Evolutionary conservation across 164 flowering plant genomes (phyloP).

Genomic region (Chloranthus sessilifolius): DNA sequence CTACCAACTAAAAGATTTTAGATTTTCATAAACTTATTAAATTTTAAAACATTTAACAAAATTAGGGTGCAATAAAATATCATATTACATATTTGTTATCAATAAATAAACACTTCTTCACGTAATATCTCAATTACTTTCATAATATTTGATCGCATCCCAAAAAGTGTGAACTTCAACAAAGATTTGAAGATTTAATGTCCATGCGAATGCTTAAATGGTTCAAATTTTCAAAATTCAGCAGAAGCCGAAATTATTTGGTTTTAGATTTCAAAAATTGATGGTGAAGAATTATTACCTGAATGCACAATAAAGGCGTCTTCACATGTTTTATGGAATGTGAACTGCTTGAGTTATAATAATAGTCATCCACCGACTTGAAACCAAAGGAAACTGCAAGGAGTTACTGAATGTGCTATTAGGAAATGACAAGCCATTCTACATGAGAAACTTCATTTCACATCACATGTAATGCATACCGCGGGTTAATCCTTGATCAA

Average conservation of each 20-base stretch:
- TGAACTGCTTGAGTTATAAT: slow-evolving; percentile 80
- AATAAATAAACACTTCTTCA: no score
- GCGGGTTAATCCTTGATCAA: slow-evolving; percentile 80
- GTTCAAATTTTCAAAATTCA: no score
- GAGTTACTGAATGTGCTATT: slow-evolving; percentile 8
- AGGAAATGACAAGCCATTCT: slow-evolving; percentile 5
- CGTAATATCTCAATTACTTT: no score
- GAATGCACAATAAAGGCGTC: slow-evolving; percentile 83
- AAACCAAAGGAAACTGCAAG: slow-evolving; percentile 90
- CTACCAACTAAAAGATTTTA: no score
- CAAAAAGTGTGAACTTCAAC: no score
- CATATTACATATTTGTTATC: no score
- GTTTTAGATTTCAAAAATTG: background rate
- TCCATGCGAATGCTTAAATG: no score
- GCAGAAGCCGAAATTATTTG: background rate
- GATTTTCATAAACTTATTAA: no score
- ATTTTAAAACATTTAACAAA: no score
- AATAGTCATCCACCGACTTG: slow-evolving; percentile 88
- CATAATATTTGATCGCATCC: no score
- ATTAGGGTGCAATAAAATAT: no score
- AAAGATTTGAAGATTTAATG: no score
- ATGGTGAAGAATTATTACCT: slow-evolving; percentile 38
- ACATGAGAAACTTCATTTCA: slow-evolving; percentile 1
- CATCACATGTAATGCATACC: slow-evolving; percentile 30
- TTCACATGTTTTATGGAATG: slow-evolving; percentile 58